phyloP scores from a whole-genome alignment of 495 filamentous ascomycete genomes.

The Xylaria telfairii region DNA sequence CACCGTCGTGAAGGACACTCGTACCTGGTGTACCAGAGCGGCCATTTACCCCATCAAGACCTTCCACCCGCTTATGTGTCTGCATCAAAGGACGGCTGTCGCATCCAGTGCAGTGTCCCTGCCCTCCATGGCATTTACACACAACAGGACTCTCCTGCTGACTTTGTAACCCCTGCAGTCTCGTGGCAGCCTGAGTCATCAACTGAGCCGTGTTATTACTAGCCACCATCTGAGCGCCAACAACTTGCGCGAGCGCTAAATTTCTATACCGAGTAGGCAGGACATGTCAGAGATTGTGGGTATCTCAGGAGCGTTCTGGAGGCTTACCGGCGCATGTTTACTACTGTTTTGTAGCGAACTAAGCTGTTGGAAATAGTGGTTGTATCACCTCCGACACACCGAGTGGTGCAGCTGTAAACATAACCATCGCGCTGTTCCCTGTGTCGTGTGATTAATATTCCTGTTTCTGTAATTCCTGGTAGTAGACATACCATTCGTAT shows the following conservation, averaged over 20 bases:
- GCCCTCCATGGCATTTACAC: constrained; percentile 29
- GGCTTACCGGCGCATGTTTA: constrained; percentile 8
- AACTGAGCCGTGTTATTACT: neutral
- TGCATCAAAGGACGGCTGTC: constrained; percentile 30
- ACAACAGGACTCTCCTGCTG: neutral
- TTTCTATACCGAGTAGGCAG: neutral
- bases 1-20: constrained; percentile 16
- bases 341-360: neutral
- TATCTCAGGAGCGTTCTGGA: neutral
- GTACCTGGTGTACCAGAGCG: constrained; percentile 1
- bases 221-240: neutral
- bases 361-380: neutral
- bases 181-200: neutral
- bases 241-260: neutral
- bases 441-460: neutral
- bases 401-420: constrained; percentile 3
- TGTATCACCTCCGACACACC: constrained; percentile 1
- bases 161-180: neutral
- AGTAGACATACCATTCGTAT: constrained; percentile 31
- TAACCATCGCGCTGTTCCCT: constrained; percentile 1
- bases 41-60: neutral
- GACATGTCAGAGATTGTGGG: neutral
- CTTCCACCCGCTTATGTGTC: constrained; percentile 14
- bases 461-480: neutral
- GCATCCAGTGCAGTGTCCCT: constrained; percentile 31